Evolutionary conservation across 2,329 filamentous ascomycete species (phyloP).

Genomic region (Penicillium aurantiogriseum): DNA sequence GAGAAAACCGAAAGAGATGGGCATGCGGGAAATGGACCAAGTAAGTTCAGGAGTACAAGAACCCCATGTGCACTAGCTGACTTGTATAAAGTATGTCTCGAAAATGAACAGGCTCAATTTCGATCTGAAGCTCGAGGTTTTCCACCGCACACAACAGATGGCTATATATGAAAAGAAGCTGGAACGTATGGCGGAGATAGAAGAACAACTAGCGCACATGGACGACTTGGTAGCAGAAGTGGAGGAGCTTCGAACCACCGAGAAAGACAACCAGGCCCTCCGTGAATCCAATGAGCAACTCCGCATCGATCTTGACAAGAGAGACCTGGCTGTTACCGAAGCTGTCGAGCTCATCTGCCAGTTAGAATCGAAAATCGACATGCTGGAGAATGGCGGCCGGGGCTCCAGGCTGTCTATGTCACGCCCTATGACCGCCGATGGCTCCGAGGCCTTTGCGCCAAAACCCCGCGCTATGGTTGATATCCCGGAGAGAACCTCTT

Average conservation of each 20-base stretch:
- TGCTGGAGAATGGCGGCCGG: constrained; percentile 26
- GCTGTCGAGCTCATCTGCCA: constrained; percentile 46
- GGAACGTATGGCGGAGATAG: constrained; percentile 36
- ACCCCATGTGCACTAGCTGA: constrained; percentile 13
- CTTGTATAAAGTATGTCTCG: constrained; percentile 39
- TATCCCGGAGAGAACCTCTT: constrained; percentile 43
- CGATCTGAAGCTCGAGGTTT: constrained; percentile 45
- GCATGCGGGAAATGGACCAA: constrained; percentile 44
- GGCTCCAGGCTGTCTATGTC: constrained; percentile 27
- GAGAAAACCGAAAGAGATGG: constrained; percentile 42
- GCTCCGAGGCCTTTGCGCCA: constrained; percentile 29
- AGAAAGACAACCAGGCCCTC: constrained; percentile 38
- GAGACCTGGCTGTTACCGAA: constrained; percentile 44
- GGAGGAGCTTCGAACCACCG: constrained; percentile 36
- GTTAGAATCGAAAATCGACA: constrained; percentile 41
- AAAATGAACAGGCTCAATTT: constrained; percentile 47
- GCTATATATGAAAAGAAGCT: constrained; percentile 37
- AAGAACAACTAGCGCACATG: constrained; percentile 39
- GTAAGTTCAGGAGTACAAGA: constrained; percentile 24
- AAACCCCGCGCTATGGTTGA: constrained; percentile 30
- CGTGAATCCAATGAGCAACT: constrained; percentile 41
- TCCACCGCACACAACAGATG: constrained; percentile 42
- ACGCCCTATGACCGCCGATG: constrained; percentile 28
- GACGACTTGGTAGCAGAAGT: constrained; percentile 40
- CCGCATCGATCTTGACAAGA: constrained; percentile 38